A percentile compares a stretch with the other conserved stretches of the same genome.
These are phyloP conservation scores for Sicyos edulis DNA, from an alignment of 306 rosid species.

Conservation along the genomic window DNA sequence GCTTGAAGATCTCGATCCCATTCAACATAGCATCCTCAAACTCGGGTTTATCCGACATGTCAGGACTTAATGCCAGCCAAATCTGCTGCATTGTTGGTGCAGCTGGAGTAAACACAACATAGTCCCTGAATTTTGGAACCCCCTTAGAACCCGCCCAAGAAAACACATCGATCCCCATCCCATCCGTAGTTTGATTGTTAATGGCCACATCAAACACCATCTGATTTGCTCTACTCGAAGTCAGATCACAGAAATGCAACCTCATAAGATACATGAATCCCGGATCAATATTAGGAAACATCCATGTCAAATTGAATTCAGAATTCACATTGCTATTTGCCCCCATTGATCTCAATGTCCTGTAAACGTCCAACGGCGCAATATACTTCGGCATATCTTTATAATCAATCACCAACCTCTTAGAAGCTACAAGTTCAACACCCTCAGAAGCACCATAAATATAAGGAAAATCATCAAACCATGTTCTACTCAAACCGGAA, in stretches of 20 bases:
- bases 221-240: constrained; percentile 28
- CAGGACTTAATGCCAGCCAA: constrained; percentile 38
- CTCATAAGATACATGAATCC: constrained; percentile 45
- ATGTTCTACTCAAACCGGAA: constrained; percentile 35
- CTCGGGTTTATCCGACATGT: constrained; percentile 19
- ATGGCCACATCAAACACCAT: constrained; percentile 32
- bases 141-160: constrained; percentile 35
- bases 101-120: constrained; percentile 10
- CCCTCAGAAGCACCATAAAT: constrained; percentile 35
- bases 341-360: constrained; percentile 41
- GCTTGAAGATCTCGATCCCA: constrained; percentile 42
- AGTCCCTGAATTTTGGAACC: constrained; percentile 32
- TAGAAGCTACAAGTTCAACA: constrained; percentile 18
- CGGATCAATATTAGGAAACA: constrained; percentile 38
- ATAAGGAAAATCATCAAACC: constrained; percentile 43
- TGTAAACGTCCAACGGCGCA: constrained; percentile 36
- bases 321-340: constrained; percentile 17
- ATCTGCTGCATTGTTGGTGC: constrained; percentile 26
- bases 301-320: constrained; percentile 39
- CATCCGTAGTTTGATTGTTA: constrained; percentile 38
- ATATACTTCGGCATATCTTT: constrained; percentile 24
- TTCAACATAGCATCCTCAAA: constrained; percentile 33
- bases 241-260: constrained; percentile 42
- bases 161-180: constrained; percentile 27
- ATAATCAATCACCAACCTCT: constrained; percentile 24